Evolutionary conservation across 2,329 filamentous ascomycete species (phyloP), one percentile per base, ranked within the genome.

Genomic region (Leptoxyphium fumago): DNA sequence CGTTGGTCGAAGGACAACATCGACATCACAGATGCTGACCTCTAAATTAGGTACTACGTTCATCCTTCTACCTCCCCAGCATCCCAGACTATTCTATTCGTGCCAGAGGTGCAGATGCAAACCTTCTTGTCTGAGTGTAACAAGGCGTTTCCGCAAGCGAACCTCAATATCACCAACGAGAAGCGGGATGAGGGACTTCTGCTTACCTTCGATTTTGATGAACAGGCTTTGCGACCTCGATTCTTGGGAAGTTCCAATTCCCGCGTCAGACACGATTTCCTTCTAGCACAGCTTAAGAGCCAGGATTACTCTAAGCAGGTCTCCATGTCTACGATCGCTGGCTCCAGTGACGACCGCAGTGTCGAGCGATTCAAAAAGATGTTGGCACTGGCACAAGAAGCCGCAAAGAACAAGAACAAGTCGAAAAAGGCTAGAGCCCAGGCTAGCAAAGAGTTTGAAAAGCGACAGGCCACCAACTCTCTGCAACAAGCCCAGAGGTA

Each of bases 401-500:
- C 69, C 1, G 65, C 66, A 30, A 73, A 72, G 53, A 69, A 65
- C 14, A 72, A 69, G 50, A 68, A 61, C 42, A 73, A 71, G 49
- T 54, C 54, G 1, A 55, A 54, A 2, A 74, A 67, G 44, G 70
- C 65, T 32, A 73, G 72, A 55, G 72, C 65, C 50, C 64, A 67
- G 32, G 44, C 45, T 2, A 40, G 29, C 13, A 46, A 52, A n/a
- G 64, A 69, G 34, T 52, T 66, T 17, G 70, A 66, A 36, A 73
- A 78, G 47, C 67, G 71, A 48, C 11, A 15, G 3, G 56, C 64
- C 2, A 74, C 73, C 1, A 65, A 69, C 30, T 71, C 76, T 54
- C 66, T 84, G 48, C 76, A 77, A 51, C 72, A 80, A 39, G 68
- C 75, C 7, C 81, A 88, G 57, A 68, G 75, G 42, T 84, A 84